phyloP scores from a whole-genome alignment of 1,284 basidiomycete genomes.

The Ceratobasidium theobromae region DNA sequence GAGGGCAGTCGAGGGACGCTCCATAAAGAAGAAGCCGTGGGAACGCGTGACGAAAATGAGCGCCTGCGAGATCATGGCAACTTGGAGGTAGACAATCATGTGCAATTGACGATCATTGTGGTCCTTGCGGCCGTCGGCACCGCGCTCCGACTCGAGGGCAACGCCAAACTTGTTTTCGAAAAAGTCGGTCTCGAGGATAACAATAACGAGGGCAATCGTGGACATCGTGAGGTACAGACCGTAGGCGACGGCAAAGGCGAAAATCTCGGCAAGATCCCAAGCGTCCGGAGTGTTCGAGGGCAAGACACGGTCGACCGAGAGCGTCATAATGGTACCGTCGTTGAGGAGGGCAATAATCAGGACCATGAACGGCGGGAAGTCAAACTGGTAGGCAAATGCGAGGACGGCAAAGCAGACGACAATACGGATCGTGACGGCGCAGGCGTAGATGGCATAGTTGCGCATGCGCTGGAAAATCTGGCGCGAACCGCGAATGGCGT shows the following conservation, averaged over 20 bases:
- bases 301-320: constrained; percentile 94
- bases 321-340: constrained; percentile 98
- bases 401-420: constrained; percentile 96
- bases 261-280: constrained; percentile 97
- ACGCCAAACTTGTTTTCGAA: constrained; percentile 89
- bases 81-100: constrained; percentile 84
- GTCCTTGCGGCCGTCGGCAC: constrained; percentile 53
- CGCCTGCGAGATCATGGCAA: constrained; percentile 97
- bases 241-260: constrained; percentile 92
- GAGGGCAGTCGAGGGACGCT: constrained; percentile 88
- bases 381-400: constrained; percentile 93
- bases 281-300: constrained; percentile 90
- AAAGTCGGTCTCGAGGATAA: constrained; percentile 86
- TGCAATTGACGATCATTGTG: constrained; percentile 76
- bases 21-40: constrained; percentile 98
- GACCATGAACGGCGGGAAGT: constrained; percentile 99
- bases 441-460: constrained; percentile 92
- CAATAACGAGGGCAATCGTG: constrained; percentile 79
- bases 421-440: constrained; percentile 96
- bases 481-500: constrained; percentile 93
- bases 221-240: constrained; percentile 90
- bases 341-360: constrained; percentile 96
- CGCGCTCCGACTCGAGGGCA: constrained; percentile 49
- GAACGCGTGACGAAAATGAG: constrained; percentile 97
- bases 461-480: constrained; percentile 98